Base-by-base conservation (phyloP, 768 basidiomycete species). In the Mrakia hoshinonis region DNA sequence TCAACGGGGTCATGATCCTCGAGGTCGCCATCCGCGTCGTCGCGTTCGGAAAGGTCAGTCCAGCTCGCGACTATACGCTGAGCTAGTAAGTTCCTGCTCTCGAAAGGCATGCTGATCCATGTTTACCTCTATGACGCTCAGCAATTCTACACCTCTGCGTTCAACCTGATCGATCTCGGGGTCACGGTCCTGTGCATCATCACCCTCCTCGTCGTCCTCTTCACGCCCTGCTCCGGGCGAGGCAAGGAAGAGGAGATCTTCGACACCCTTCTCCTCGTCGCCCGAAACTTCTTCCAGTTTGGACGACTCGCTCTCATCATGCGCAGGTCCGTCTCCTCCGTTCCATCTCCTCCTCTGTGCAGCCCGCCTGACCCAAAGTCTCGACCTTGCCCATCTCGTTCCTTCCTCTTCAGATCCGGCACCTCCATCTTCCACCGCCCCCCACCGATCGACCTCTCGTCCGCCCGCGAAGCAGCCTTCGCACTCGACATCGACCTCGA, bases 141-240 rank as follows among this genome's bases (percentile, higher is more conserved):
- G 92, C 90, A 92, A 91, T 96, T 96, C 82, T 94, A 91, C 91
- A 89, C 86, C 78, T 90, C 91, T n/a, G 87, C 87, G 11, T 65
- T 91, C 81, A 97, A 97, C 78, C 82, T 91, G 39, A 83, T 94
- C 76, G 94, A 97, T 78, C 84, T 96, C 20, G 85, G 90, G 63
- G 83, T 99, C 54, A 98, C 96, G 2, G 74, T 85, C 36, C 91
- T 99, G 81, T 98, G 95, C 77, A 88, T 86, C 4, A 78, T 97
- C 70, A 99, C 96, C 7, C 81, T 99, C 60, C 83, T 94, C 39
- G 86, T 98, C 24, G 86, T 98, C 60, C 91, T 92, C 61, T 70
- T 64, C 54, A 48, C 78, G 87, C 89, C n/a, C 87, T 89, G 63
- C 92, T 92, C 78, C 88, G 87, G 29, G 77, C 85, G 38, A 85